Percentiles rank a stretch among this genome's conserved stretches.
phyloP scores from a whole-genome alignment of 306 rosid genomes.

The Cicer arietinum region DNA sequence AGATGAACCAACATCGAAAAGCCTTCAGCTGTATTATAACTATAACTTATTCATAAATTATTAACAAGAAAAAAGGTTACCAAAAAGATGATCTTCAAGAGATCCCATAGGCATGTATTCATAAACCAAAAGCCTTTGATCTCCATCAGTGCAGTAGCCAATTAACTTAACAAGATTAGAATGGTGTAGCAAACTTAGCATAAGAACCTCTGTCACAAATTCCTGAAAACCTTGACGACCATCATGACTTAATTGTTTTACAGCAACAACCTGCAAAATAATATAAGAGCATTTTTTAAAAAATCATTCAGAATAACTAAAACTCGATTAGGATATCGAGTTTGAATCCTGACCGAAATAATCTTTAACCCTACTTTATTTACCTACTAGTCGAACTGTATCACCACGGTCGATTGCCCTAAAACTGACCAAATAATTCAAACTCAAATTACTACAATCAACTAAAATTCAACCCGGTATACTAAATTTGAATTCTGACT shows the following conservation, averaged over 20 bases:
- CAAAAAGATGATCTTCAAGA: conserved; percentile 83
- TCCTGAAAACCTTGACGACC: conserved; percentile 95
- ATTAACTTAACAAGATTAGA: conserved; percentile 84
- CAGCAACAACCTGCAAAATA: conserved; percentile 74
- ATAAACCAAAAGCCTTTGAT: conserved; percentile 87
- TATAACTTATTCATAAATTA: not conserved
- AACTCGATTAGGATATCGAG: no score
- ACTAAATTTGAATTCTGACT: no score
- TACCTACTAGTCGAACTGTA: no score
- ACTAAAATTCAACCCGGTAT: no score
- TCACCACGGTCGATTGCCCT: no score
- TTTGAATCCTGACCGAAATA: no score
- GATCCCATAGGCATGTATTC: conserved; percentile 91
- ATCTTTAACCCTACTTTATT: no score
- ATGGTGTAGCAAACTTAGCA: conserved; percentile 92
- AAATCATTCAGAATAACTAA: not conserved
- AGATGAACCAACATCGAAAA: not conserved
- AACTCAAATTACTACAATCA: no score
- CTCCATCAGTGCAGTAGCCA: conserved; percentile 97
- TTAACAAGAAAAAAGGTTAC: conserved; percentile 46
- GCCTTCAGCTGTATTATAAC: not conserved
- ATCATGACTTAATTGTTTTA: conserved; percentile 83
- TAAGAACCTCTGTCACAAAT: conserved; percentile 90
- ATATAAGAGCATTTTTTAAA: not conserved
- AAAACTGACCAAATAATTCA: no score